A percentile compares a stretch with the other conserved stretches of the same genome.
Evolutionary conservation across 495 filamentous ascomycete species (phyloP).

Genomic region (Xylaria telfairii): DNA sequence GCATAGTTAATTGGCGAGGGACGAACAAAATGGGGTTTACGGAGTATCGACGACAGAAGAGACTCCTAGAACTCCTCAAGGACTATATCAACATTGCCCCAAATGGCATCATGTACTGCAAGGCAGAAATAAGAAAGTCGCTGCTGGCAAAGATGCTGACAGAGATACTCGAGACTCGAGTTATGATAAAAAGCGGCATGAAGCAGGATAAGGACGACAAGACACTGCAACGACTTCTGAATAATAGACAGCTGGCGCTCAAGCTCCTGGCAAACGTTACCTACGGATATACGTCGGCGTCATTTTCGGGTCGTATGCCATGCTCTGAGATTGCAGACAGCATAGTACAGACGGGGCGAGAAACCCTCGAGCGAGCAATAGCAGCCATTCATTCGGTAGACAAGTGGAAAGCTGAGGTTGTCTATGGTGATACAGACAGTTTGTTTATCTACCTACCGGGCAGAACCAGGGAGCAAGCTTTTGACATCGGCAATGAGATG

Average conservation of each 20-base stretch:
- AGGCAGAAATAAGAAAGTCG: conserved; percentile 83
- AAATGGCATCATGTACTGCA: conserved; percentile 96
- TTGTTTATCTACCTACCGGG: conserved; percentile 93
- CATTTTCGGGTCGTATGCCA: conserved; percentile 95
- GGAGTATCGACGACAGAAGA: conserved; percentile 76
- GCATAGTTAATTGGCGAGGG: conserved; percentile 83
- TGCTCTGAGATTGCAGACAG: conserved; percentile 98
- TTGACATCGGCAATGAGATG: conserved; percentile 91
- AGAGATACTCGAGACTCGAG: conserved; percentile 93
- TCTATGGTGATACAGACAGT: conserved; percentile 97
- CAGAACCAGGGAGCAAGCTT: conserved; percentile 84
- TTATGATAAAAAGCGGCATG: conserved; percentile 99
- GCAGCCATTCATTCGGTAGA: conserved; percentile 87
- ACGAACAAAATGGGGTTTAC: conserved; percentile 94
- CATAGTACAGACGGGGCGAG: conserved; percentile 93
- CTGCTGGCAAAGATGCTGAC: conserved; percentile 95
- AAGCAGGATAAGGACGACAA: conserved; percentile 92
- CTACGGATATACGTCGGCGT: conserved; percentile 95
- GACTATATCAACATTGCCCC: conserved; percentile 92
- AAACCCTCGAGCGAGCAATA: conserved; percentile 93
- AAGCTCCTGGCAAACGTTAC: conserved; percentile 98
- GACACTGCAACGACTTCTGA: conserved; percentile 81
- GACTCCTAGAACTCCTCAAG: conserved; percentile 78
- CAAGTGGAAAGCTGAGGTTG: conserved; percentile 91
- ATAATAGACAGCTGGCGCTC: conserved; percentile 93